Base-by-base conservation (phyloP, 768 basidiomycete species). In the Boletus edulis region DNA sequence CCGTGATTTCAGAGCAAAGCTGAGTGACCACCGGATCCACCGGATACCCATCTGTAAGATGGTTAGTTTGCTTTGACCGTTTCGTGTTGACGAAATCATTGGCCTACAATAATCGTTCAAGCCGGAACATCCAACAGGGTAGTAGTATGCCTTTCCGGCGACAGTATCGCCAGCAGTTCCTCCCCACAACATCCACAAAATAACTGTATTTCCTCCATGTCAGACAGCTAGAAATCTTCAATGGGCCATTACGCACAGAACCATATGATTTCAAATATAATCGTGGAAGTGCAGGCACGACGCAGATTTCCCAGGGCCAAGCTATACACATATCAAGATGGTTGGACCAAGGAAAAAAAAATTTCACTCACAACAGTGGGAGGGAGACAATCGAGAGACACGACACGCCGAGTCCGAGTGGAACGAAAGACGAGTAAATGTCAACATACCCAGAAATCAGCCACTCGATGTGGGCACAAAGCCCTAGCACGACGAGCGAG, bases 221-320 rank as follows among this genome's bases (percentile, higher is more conserved):
- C 49, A 55, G 50, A 45, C 7, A 38, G 4, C n/a, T 5, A 39
- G 9, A 38, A 37, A 4, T 5, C 1, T 29, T 2, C 27, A 9
- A 35, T 17, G 5, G 15, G 6, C 2, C 14, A n/a, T 45, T 10
- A 67, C 63, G 42, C 31, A 69, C 68, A 56, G 50, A 63, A 60
- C 68, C 59, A 71, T 18, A 58, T n/a, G 27, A 62, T 46, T 55
- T 71, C 62, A 12, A 68, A 68, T n/a, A 60, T 13, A 8, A 70
- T 41, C 54, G 43, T 64, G 3, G 66, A 64, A 2, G 62, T 60
- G 34, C 70, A 59, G 17, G 57, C 46, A 17, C 54, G 49, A 9
- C 29, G 41, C 20, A 43, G 49, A 15, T 34, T 42, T 31, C 59
- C 57, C 46, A 70, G 29, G 12, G 48, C n/a, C 38, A 66, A 43